Evolutionary conservation across 2,329 filamentous ascomycete genomes (phyloP), one percentile per base, ranked within the genome.

Genomic region (Phoma herbarum): DNA sequence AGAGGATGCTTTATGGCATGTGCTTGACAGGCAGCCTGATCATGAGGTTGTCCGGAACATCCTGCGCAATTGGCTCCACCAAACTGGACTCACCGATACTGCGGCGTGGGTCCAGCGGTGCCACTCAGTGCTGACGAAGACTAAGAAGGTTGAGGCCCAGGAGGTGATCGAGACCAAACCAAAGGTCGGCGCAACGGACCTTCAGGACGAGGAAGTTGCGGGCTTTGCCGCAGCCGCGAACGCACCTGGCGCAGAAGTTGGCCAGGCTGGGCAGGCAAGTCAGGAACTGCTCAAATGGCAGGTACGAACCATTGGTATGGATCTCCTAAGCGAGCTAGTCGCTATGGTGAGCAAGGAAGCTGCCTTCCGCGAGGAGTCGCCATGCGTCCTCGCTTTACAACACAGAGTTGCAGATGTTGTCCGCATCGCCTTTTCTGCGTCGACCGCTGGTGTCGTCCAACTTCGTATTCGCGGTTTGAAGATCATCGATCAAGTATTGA

Each of bases 251-350:
- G 78, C 80, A 8, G 79, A 82, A 43, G 68, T 78, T 35, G 68
- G 75, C 18, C 71, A 76, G 35, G 71, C 74, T 6, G 67, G 74
- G 2, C 78, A 78, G 22, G 75, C 77, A 14, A 81, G 93, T 20
- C 93, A 96, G 68, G 95, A 99, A 75, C 86, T 95, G 14, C 82
- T 99, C 60, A 88, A 93, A 66, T 99, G 95, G 95, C 95, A 99
- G 76, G 94, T 97, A 7, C 88, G 92, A 31, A 93, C 93, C 1
- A 98, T 98, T 78, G 93, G 93, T 12, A 93, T 99, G 86, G 88
- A 90, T 66, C 93, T 93, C 73, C 83, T 99, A 43, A 89, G 88
- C 64, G 92, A 97, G 63, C 86, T 98, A 22, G 89, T 98, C 64
- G 80, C 84, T 41, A 85, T 94, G 54, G 87, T 96, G 26, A 87